Base-by-base conservation (phyloP, 352 stramenopile species). In the Phytopythium oedochilum region DNA sequence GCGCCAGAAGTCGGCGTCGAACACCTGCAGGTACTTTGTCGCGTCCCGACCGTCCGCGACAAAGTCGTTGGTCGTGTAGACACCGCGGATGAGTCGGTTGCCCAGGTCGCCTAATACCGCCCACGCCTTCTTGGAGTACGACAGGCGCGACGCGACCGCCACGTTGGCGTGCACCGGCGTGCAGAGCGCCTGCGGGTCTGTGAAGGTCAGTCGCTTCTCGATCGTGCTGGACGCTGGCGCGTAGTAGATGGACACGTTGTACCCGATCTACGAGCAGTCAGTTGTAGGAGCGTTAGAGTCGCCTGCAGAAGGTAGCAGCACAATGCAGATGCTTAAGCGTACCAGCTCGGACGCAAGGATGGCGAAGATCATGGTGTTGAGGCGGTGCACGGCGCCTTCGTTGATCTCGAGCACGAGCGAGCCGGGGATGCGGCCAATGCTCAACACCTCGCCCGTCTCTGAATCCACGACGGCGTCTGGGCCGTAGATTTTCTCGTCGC, bases 1-100 rank as follows among this genome's bases (percentile, higher is more conserved):
- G 2, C 66, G 57, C 70, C 70, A 86, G 59, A 78, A 86, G 51
- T 75, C 69, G 12, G 59, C 55, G 38, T 45, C 28, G 32, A 70
- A 70, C 0, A 51, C 42, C 5, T 55, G 22, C 5, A 15, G 35
- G 22, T 35, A 50, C 38, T 50, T 57, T 2, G 43, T 45, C 5
- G 26, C 11, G 49, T 64, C 40, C 15, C 55, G 28, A 1, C 55
- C 64, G 2, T 71, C 49, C 6, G 52, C 36, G 3, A 76, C 39
- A n/a, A 75, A 61, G 15, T 58, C 36, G 4, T 29, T 53, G 2
- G 63, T 59, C 5, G 63, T 73, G 53, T 73, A 77, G 14, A 66
- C 31, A 0, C 67, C 64, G 5, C 56, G 59, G 11, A 46, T 32
- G 42, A 29, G 7, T 56, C 61, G 54, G 59, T 66, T 29, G 18